Conservation (phyloP, 2,329 filamentous ascomycete species). For the Bipolaris oryzae region DNA sequence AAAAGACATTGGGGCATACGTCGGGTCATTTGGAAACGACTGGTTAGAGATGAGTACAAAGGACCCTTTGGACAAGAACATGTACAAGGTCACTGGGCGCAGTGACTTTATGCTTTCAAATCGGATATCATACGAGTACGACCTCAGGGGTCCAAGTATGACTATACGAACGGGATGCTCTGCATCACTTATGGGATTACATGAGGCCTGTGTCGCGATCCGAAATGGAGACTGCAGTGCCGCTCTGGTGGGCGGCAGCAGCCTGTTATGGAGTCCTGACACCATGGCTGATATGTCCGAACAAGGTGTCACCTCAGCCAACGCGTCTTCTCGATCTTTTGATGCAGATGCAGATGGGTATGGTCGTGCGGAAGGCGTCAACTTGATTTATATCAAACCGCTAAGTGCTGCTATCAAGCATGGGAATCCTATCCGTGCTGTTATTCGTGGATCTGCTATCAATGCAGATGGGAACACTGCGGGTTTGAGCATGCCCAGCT, state of each 20-base stretch:
- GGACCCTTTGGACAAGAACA: background rate
- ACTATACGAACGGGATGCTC: background rate
- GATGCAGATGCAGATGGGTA: slow-evolving; percentile 32
- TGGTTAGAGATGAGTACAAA: slow-evolving; percentile 13
- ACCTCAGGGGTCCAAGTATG: slow-evolving; percentile 13
- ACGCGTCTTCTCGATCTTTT: slow-evolving; percentile 31
- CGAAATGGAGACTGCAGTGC: slow-evolving; percentile 13
- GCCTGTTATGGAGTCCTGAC: slow-evolving; percentile 18
- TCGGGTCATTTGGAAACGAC: slow-evolving; percentile 36
- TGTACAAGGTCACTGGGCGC: slow-evolving; percentile 14
- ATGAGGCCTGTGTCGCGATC: slow-evolving; percentile 3
- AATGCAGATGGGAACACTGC: slow-evolving; percentile 28
- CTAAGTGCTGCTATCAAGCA: slow-evolving; percentile 12
- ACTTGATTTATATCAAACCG: slow-evolving; percentile 35
- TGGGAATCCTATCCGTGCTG: slow-evolving; percentile 37
- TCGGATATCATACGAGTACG: slow-evolving; percentile 31
- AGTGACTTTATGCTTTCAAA: slow-evolving; percentile 30
- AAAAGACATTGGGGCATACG: slow-evolving; percentile 38
- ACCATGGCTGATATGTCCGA: background rate
- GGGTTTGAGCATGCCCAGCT: background rate
- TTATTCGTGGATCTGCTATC: slow-evolving; percentile 33
- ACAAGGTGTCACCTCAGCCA: slow-evolving; percentile 22
- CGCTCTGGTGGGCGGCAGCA: slow-evolving; percentile 27
- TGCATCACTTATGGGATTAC: background rate
- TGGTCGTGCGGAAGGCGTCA: slow-evolving; percentile 36